Evolutionary conservation across 768 basidiomycete species (phyloP), one percentile per base, ranked within the genome.

Genomic region (Dioszegia hungarica): DNA sequence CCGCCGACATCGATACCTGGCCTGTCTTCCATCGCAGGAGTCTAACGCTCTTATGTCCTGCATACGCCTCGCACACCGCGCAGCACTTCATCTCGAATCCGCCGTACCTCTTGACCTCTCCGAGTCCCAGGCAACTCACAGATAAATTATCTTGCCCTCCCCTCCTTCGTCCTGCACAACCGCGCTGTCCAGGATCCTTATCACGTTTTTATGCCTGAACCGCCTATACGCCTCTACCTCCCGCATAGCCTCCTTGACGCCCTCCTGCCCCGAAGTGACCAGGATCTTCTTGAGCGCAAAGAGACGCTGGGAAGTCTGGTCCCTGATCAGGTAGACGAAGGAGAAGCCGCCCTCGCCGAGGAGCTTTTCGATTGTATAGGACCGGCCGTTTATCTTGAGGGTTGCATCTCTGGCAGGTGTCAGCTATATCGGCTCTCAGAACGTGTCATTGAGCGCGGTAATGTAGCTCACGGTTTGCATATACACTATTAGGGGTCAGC

Each of bases 201-300:
- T 99, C 68, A 98, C 97, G 75, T 98, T 97, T 19, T 88, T 88
- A 75, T 97, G 94, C 74, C 90, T 92, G 81, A 98, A 98, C 57
- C 94, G 83, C 70, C 91, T 81, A 75, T 95, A 95, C 0, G 95
- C 93, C 74, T 94, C 90, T 19, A 80, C 78, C 72, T 90, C 89
- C 68, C 87, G 86, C 55, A 79, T 72, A 5, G 77, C 79, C 34
- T 71, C 70, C 54, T 74, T 68, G 44, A 98, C 90, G 10, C 86
- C 86, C 53, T 94, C 91, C 8, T 71, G 64, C 12, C 67, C 71
- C 2, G 70, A 67, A 1, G 72, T 68, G 45, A 75, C 63, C 24
- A 74, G 49, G 39, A 77, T 74, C 66, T 95, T 98, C 81, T 99
- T 99, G 61, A 99, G 79, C 0, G 95, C 95, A 67, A 94, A 98